Percentiles rank a stretch among this genome's conserved stretches.
Evolutionary conservation across 2,329 filamentous ascomycete genomes (phyloP).

Genomic region (Talaromyces islandicus): DNA sequence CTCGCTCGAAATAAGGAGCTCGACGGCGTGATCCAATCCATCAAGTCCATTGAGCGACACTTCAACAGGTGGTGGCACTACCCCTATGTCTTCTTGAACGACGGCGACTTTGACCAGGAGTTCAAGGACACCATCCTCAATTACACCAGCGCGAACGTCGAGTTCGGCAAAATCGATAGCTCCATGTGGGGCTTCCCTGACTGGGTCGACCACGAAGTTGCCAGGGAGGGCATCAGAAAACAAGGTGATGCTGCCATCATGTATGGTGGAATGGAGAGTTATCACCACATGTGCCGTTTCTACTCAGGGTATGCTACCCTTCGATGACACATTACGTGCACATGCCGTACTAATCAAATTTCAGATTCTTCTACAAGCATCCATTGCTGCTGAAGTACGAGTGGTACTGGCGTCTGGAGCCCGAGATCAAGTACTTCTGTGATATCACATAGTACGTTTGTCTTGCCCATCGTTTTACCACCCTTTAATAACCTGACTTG

Average conservation of each 20-base stretch:
- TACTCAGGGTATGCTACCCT: conserved; percentile 70
- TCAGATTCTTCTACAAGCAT: conserved; percentile 93
- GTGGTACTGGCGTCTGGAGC: conserved; percentile 99
- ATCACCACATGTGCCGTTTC: conserved; percentile 98
- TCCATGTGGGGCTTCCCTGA: conserved; percentile 96
- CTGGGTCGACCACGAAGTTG: conserved; percentile 90
- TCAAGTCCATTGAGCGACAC: conserved; percentile 96
- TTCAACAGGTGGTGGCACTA: conserved; percentile 99
- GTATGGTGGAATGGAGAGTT: conserved; percentile 98
- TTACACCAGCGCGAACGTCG: conserved; percentile 79
- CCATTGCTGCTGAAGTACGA: conserved; percentile 92
- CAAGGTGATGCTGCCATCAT: conserved; percentile 97
- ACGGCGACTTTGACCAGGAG: conserved; percentile 90
- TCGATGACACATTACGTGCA: neutral
- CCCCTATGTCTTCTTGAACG: conserved; percentile 96
- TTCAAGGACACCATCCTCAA: conserved; percentile 86
- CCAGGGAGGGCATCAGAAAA: conserved; percentile 91
- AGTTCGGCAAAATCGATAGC: conserved; percentile 88
- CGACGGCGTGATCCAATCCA: conserved; percentile 89
- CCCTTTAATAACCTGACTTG: neutral
- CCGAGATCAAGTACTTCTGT: conserved; percentile 99
- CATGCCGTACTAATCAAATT: conserved; percentile 1
- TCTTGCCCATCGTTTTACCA: neutral
- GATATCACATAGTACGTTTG: conserved; percentile 87
- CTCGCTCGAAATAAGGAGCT: conserved; percentile 93